These are phyloP conservation scores for Setomelanomma holmii DNA, from an alignment of 2,329 filamentous ascomycete species.

Conservation along the genomic window DNA sequence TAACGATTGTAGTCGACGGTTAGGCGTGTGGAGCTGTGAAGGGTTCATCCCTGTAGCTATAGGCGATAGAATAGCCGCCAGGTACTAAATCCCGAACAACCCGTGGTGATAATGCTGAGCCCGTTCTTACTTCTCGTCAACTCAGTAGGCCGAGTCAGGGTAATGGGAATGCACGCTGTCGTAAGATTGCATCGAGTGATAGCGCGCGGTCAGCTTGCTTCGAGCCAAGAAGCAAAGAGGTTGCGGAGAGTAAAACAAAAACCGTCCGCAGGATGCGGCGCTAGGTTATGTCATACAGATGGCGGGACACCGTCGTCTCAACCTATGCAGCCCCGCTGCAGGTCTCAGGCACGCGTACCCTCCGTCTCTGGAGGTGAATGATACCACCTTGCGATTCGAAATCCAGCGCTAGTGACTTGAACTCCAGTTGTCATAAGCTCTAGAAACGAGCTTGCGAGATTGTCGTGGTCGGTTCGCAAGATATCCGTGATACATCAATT, in stretches of 20 bases:
- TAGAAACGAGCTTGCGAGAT: too few species aligned
- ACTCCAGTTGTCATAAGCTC: too few species aligned
- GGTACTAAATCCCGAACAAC: too few species aligned
- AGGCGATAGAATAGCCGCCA: background rate
- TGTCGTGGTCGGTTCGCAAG: slow-evolving; percentile 1
- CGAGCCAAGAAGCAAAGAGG: background rate
- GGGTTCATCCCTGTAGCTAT: background rate
- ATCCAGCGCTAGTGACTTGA: too few species aligned
- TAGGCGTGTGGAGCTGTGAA: background rate
- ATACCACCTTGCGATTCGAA: too few species aligned
- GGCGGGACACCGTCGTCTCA: slow-evolving; percentile 11
- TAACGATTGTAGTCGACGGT: background rate
- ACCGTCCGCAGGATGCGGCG: slow-evolving; percentile 1
- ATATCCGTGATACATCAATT: background rate
- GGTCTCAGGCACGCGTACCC: background rate
- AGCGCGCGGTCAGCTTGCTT: background rate
- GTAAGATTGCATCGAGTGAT: background rate
- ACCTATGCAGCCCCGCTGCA: slow-evolving; percentile 10
- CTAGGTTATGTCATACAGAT: slow-evolving; percentile 7
- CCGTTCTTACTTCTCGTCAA: background rate
- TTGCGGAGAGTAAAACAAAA: slow-evolving; percentile 1
- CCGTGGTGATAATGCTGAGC: too few species aligned
- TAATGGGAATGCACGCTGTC: background rate
- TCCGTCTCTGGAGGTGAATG: too few species aligned
- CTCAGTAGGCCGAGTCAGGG: background rate